Conservation (phyloP, 352 stramenopile genomes). For the Phytophthora podocarpi region DNA sequence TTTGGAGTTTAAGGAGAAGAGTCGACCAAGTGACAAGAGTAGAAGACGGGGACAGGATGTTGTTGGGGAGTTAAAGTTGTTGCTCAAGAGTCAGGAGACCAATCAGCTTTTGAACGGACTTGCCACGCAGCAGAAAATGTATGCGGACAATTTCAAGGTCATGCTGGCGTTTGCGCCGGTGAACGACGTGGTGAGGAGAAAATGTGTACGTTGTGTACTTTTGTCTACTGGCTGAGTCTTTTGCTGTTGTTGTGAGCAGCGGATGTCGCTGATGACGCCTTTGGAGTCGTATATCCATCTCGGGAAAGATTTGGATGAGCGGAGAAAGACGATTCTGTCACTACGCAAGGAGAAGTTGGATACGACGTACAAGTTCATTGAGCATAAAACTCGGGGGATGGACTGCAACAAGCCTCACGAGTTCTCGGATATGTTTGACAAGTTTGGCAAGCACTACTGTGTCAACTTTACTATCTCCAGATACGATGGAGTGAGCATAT, state of each 20-base stretch:
- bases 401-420: conserved; percentile 55
- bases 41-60: conserved; percentile 35
- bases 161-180: conserved; percentile 70
- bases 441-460: conserved; percentile 78
- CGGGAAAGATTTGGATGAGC: conserved; percentile 48
- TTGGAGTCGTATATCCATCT: conserved; percentile 78
- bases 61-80: conserved; percentile 31
- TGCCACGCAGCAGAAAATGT: conserved; percentile 63
- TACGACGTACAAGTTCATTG: conserved; percentile 78
- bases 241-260: conserved; percentile 21
- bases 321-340: conserved; percentile 50
- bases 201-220: not conserved
- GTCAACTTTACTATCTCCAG: conserved; percentile 74
- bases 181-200: conserved; percentile 54
- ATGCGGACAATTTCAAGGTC: conserved; percentile 71
- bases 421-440: conserved; percentile 77
- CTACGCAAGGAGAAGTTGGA: conserved; percentile 79
- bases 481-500: conserved; percentile 65
- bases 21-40: conserved; percentile 48
- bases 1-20: conserved; percentile 52
- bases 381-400: conserved; percentile 61
- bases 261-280: conserved; percentile 72
- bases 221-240: conserved; percentile 11
- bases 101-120: conserved; percentile 53
- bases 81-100: conserved; percentile 47